Percentiles rank a stretch among this genome's conserved stretches.
Evolutionary conservation across 257 asterid species (phyloP).

Genomic region (Eustoma russellianum): DNA sequence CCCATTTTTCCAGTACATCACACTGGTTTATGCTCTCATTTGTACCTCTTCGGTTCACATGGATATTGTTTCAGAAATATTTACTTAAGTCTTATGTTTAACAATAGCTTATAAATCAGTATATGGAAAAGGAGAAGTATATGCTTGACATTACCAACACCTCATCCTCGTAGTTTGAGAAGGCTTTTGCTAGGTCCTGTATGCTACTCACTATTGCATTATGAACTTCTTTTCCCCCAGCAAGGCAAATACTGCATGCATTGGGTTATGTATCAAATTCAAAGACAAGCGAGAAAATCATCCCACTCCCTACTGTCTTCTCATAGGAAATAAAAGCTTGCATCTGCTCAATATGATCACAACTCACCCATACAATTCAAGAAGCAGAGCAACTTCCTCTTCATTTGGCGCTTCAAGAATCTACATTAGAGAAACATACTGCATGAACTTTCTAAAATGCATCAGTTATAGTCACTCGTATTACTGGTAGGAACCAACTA

Average conservation of each 20-base stretch:
- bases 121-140: too few relatives aligned
- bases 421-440: slow-evolving; percentile 34
- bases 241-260: slow-evolving; percentile 73
- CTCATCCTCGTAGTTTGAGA: slow-evolving; percentile 83
- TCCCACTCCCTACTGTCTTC: not conserved
- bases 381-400: slow-evolving; percentile 85
- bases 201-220: slow-evolving; percentile 91
- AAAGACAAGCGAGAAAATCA: not conserved
- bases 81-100: too few relatives aligned
- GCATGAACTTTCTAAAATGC: too few relatives aligned
- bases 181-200: slow-evolving; percentile 89
- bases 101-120: too few relatives aligned
- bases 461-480: too few relatives aligned
- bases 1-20: too few relatives aligned
- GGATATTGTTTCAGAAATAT: too few relatives aligned
- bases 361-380: slow-evolving; percentile 78
- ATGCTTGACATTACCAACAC: slow-evolving; percentile 52
- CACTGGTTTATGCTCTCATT: too few relatives aligned
- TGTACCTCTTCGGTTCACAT: too few relatives aligned
- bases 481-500: not conserved
- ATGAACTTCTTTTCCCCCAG: slow-evolving; percentile 92
- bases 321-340: not conserved
- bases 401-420: slow-evolving; percentile 90
- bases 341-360: slow-evolving; percentile 3
- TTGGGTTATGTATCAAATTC: slow-evolving; percentile 11